These are phyloP conservation scores for Oemleria cerasiformis DNA, from an alignment of 306 rosid species.

Conservation along the genomic window DNA sequence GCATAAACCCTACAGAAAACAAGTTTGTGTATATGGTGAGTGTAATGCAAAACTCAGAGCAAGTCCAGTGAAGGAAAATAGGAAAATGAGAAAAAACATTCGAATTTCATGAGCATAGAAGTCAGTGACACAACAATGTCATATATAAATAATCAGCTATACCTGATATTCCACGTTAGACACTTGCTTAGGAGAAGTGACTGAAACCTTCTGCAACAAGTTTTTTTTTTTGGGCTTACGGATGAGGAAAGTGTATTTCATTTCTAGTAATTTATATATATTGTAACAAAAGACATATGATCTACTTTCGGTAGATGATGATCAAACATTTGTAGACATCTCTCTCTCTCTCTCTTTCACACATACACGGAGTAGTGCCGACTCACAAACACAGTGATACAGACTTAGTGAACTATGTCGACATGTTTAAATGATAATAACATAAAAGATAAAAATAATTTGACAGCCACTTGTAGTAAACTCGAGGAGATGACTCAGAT, in stretches of 20 bases:
- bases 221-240: not conserved
- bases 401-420: not conserved
- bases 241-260: not conserved
- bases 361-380: not conserved
- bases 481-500: not conserved
- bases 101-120: not conserved
- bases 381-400: not conserved
- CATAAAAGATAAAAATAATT: not conserved
- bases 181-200: not conserved
- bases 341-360: slow-evolving; percentile 4
- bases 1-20: not conserved
- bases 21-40: not conserved
- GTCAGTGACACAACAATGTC: not conserved
- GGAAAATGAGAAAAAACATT: not conserved
- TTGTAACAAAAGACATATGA: not conserved
- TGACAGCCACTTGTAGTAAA: not conserved
- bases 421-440: not conserved
- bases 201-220: not conserved
- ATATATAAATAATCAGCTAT: not conserved
- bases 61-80: not conserved
- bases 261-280: not conserved
- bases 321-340: not conserved
- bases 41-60: not conserved
- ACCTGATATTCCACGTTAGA: not conserved
- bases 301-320: slow-evolving; percentile 5